Evolutionary conservation across 139 green algal genomes (phyloP), one percentile per base, ranked within the genome.

Genomic region (Chlamydomonas urium): DNA sequence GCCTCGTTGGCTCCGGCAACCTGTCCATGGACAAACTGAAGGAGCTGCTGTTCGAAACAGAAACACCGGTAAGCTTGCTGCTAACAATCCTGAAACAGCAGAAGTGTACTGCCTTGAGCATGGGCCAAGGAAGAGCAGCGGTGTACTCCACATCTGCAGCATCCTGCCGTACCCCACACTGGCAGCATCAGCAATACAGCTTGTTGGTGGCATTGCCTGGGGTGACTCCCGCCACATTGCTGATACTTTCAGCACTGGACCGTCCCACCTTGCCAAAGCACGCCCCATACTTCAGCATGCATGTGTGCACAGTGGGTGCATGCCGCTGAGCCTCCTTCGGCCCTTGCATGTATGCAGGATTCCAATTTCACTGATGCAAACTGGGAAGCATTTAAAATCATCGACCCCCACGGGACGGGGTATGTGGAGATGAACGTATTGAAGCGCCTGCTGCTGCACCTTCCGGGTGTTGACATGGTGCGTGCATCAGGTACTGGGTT

Each of bases 1-100:
- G 45, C 14, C 72, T 77, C 24, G 72, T 77, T 28, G 72, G 72
- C 1, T 17, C 61, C 34, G 72, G 72, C 58, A 77, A 77, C 72
- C 29, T 77, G 61, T 67, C 45, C 1, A 31, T 66, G 2, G 72
- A 77, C 47, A 77, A 77, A 28, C 72, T 77, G n/a, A 72, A 28
- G 23, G 32, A 72, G 23, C 62, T 77, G 45, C 33, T 77, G 36
- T 59, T 72, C 6, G 23, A 77, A 29, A 37, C 62, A 29, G 62
- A 77, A 4, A 50, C 37, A 10, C 58, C 58, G 70, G 58, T 76
- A 38, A 37, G 24, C n/a, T 63, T 6, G 53, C 10, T 17, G 53
- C 53, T 63, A 31, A 6, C 21, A 31, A 34, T 63, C 23, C 24
- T 31, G 10, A 63, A 8, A 31, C 53, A 63, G 53, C 14, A 17